Base-by-base conservation (phyloP, 2,329 filamentous ascomycete species). In the Colletotrichum sp. region DNA sequence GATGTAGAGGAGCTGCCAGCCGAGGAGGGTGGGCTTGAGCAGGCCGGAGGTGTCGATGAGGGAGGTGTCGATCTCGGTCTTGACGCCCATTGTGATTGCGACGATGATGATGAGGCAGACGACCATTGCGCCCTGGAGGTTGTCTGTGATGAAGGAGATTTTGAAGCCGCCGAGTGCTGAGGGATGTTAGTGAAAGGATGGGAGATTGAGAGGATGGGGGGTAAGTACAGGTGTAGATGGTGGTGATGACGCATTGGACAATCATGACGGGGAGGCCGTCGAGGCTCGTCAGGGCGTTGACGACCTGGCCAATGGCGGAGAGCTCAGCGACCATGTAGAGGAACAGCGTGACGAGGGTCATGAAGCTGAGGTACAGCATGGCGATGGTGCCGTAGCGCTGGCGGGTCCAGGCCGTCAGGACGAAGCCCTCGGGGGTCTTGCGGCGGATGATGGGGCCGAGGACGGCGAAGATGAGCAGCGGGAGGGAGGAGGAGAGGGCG, bases 271-370 rank as follows among this genome's bases (percentile, higher is more conserved):
- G 94, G 13, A 97, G 87, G 1, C 92, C 92, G 78, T 96, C 89
- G 52, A 97, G 87, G 3, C 94, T 94, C 0, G 95, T 96, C 79
- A 97, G 84, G 10, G 93, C 89, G 74, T 86, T 93, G 79, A 96
- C 89, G 52, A 96, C 95, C 83, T 96, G 94, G 67, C 95, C 94
- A 32, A 97, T 87, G 14, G 94, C 94, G 10, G 94, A 96, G 58
- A 97, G 89, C 86, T 97, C 95, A 24, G 94, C 92, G 30, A 96
- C 92, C 94, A 97, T 96, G 88, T 96, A 97, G 67, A 97, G 84
- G 83, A 96, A 97, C 79, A 97, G 89, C 2, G 95, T 96, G 65
- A 96, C 92, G 65, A 96, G 88, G 59, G 94, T 96, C 86, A 96
- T 88, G 79, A 94, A 89, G 82, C 94, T 95, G 77, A 97, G 87